Conservation (phyloP, 1,284 basidiomycete genomes). For the Apiotrichum domesticum region DNA sequence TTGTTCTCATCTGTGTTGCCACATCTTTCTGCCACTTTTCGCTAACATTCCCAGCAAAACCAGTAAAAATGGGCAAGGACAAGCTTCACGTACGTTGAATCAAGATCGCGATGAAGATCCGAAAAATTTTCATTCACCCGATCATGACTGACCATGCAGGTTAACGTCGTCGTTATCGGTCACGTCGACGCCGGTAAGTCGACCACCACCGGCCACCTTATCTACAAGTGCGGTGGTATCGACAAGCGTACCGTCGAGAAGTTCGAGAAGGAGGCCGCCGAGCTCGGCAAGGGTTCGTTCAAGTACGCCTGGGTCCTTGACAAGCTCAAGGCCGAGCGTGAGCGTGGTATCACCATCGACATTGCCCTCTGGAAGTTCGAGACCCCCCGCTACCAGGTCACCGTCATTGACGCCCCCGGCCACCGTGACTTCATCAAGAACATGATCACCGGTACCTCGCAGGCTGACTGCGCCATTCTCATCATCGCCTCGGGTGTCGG, state of each 20-base stretch:
- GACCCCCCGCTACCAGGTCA: slow-evolving; percentile 82
- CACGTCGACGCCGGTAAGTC: slow-evolving; percentile 12
- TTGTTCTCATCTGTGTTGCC: no score
- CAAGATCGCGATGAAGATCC: no score
- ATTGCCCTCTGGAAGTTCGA: slow-evolving; percentile 98
- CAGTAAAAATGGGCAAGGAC: slow-evolving; percentile 34
- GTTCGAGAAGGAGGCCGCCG: slow-evolving; percentile 99
- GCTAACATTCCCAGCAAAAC: background rate
- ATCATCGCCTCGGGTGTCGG: slow-evolving; percentile 99
- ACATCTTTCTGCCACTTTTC: no score
- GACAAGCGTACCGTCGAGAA: slow-evolving; percentile 99
- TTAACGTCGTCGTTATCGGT: slow-evolving; percentile 64
- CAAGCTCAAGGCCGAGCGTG: slow-evolving; percentile 97
- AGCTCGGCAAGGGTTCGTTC: slow-evolving; percentile 97
- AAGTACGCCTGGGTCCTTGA: slow-evolving; percentile 99
- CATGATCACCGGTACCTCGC: slow-evolving; percentile 99
- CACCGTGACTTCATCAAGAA: slow-evolving; percentile 99
- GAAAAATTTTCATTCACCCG: no score
- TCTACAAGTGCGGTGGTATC: slow-evolving; percentile 99
- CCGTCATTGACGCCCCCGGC: slow-evolving; percentile 86
- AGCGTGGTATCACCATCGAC: slow-evolving; percentile 99
- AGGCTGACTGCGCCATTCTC: slow-evolving; percentile 99
- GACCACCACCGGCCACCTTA: slow-evolving; percentile 84
- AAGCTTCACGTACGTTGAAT: slow-evolving; percentile 17
- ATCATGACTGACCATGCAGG: no score